Base-by-base conservation (phyloP, 345 rosid species). In the Kandelia obovata region DNA sequence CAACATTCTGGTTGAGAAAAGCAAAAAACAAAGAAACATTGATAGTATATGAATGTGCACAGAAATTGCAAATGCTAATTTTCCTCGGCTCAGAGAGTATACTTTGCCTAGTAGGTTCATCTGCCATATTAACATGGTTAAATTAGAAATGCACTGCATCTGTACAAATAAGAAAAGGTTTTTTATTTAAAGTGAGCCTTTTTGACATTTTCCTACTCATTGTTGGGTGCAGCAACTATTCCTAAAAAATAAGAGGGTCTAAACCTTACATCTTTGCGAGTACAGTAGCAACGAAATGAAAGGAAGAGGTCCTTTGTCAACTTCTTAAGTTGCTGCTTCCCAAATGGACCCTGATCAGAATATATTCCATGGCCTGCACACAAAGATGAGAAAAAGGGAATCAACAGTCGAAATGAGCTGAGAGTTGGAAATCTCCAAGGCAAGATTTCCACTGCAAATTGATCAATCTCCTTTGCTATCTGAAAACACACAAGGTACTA, bases 201-300 rank as follows among this genome's bases (percentile, higher is more conserved):
- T 4, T n/a, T 8, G 30, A 23, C 28, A 21, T 25, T 15, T 3
- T 21, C 16, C 16, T 23, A 56, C 30, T 56, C 59, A 25, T 21
- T 21, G 25, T 30, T 27, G 11, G 25, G 15, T 3, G 9, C 59
- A 4, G 28, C 16, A 21, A 56, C 28, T 55, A 23, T 56, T 56
- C 25, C 25, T 56, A 27, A 8, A 35, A 4, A n/a, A 28, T 53
- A 11, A 26, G 20, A 17, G 43, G 35, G 7, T 35, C 47, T 7
- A 4, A 27, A 70, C 58, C 83, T 1, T 76, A 88, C 97, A 64
- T 92, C 96, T 81, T 95, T 95, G 32, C 94, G 93, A 28, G 93
- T 87, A 65, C 98, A 87, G 30, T 85, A 95, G 83, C 96, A 95
- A 66, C 80, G 97, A 79, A 87, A 90, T 35, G 96, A 78, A 74